phyloP scores from a whole-genome alignment of 1,284 basidiomycete genomes.

The Cutaneotrichosporon spelunceum region DNA sequence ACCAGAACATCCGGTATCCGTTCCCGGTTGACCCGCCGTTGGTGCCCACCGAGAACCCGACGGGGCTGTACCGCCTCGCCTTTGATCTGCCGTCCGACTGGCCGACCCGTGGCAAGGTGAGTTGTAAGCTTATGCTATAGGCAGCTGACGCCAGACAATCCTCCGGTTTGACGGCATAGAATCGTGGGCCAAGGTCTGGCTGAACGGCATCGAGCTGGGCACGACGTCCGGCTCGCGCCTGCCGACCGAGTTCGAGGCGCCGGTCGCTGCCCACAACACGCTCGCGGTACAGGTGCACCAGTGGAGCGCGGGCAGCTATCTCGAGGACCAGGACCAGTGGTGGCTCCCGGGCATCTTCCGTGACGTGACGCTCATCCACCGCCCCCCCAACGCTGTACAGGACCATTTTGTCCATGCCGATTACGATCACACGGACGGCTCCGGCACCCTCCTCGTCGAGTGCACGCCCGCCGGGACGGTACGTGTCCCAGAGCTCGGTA shows the following conservation, averaged over 20 bases:
- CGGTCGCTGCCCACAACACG: conserved; percentile 3
- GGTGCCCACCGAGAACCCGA: conserved; percentile 25
- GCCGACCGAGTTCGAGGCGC: conserved; percentile 27
- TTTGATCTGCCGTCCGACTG: conserved; percentile 17
- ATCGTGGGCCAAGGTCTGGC: conserved; percentile 30
- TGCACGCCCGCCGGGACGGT: conserved; percentile 21
- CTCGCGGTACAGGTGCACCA: conserved; percentile 25
- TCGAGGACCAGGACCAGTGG: conserved; percentile 38
- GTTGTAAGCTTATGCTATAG: no score
- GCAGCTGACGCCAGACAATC: conserved; percentile 11
- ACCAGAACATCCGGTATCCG: conserved; percentile 25
- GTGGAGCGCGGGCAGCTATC: conserved; percentile 26
- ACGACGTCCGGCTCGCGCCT: conserved; percentile 20
- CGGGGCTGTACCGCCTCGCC: conserved; percentile 18
- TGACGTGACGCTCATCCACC: conserved; percentile 27
- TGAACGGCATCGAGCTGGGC: conserved; percentile 27
- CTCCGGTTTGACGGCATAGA: conserved; percentile 33
- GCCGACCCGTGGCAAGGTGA: conserved; percentile 5
- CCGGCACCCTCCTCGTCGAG: conserved; percentile 27
- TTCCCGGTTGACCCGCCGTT: conserved; percentile 20
- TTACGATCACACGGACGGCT: conserved; percentile 24
- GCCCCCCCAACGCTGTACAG: conserved; percentile 18
- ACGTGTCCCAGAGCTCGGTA: conserved; percentile 23
- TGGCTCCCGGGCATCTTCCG: conserved; percentile 34
- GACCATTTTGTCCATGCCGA: conserved; percentile 30